Percentiles rank a stretch among this genome's conserved stretches.
Conservation (phyloP, 2,329 filamentous ascomycete genomes). For the Ceratocystis alfenasii region DNA sequence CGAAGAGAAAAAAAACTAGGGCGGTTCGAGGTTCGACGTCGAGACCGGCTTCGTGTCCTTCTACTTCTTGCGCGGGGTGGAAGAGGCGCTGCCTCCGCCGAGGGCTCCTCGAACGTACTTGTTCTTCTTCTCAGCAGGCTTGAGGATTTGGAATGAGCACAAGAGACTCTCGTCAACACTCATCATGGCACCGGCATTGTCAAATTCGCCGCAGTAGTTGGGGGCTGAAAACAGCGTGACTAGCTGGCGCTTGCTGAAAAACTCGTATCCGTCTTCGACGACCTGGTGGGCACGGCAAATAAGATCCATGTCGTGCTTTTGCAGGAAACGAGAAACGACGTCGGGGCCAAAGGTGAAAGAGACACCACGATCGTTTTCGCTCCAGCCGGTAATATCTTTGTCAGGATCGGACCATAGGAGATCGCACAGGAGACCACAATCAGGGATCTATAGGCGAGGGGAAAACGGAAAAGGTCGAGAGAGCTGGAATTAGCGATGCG, state of each 20-base stretch:
- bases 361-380: constrained; percentile 95
- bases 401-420: constrained; percentile 97
- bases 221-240: constrained; percentile 96
- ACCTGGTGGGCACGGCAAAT: constrained; percentile 98
- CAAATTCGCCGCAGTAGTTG: constrained; percentile 99
- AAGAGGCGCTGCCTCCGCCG: constrained; percentile 32
- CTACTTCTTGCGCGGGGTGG: constrained; percentile 24
- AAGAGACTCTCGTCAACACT: constrained; percentile 96
- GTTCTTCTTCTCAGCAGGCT: constrained; percentile 99
- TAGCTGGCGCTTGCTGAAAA: constrained; percentile 96
- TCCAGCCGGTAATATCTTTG: constrained; percentile 98
- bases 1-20: constrained; percentile 15
- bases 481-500: neutral
- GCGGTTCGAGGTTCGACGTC: constrained; percentile 15
- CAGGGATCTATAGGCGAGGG: constrained; percentile 60
- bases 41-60: constrained; percentile 16
- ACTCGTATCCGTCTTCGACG: constrained; percentile 97
- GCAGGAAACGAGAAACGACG: constrained; percentile 90
- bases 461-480: neutral
- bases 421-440: constrained; percentile 94
- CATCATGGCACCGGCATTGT: constrained; percentile 99
- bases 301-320: constrained; percentile 99
- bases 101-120: constrained; percentile 83
- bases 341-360: constrained; percentile 98
- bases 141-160: constrained; percentile 99